phyloP scores from a whole-genome alignment of 192 early-diverging fungal species.

The Gamsiella multidivaricata region DNA sequence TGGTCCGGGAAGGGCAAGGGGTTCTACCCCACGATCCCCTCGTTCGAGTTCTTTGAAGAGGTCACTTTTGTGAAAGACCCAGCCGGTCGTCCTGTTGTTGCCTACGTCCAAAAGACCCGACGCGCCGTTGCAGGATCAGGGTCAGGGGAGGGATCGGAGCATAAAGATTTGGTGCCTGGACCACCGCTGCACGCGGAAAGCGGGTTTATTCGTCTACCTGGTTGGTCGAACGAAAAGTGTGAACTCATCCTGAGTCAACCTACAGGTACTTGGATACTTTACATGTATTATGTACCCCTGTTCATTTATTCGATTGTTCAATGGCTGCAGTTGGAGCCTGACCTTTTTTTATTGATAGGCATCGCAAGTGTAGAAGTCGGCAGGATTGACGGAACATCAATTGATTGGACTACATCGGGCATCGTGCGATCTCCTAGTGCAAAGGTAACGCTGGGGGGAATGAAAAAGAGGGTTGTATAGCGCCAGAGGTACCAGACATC shows the following conservation, averaged over 20 bases:
- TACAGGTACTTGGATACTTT: conserved; percentile 18
- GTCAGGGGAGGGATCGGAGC: no score
- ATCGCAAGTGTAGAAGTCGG: conserved; percentile 40
- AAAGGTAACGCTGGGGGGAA: conserved; percentile 11
- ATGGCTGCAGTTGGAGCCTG: background rate
- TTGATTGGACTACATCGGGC: conserved; percentile 12
- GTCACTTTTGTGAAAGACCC: conserved; percentile 37
- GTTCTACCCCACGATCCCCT: conserved; percentile 35
- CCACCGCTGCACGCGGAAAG: conserved; percentile 29
- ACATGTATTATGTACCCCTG: background rate
- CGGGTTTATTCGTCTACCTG: conserved; percentile 30
- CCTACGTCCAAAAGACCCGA: conserved; percentile 28
- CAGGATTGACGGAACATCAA: conserved; percentile 13
- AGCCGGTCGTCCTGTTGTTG: conserved; percentile 24
- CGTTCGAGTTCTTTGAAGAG: conserved; percentile 43
- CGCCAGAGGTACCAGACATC: background rate
- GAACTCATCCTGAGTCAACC: conserved; percentile 42
- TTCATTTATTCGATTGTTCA: background rate
- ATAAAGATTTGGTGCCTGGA: conserved; percentile 16
- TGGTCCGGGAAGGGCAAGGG: conserved; percentile 27
- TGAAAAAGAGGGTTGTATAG: background rate
- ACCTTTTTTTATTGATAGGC: conserved; percentile 1
- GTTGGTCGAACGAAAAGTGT: conserved; percentile 23
- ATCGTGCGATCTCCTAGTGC: conserved; percentile 35
- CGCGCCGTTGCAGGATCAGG: conserved; percentile 12